Percentiles rank a stretch among this genome's conserved stretches.
phyloP scores from a whole-genome alignment of 192 early-diverging fungal species.

The Backusella morwellensis region DNA sequence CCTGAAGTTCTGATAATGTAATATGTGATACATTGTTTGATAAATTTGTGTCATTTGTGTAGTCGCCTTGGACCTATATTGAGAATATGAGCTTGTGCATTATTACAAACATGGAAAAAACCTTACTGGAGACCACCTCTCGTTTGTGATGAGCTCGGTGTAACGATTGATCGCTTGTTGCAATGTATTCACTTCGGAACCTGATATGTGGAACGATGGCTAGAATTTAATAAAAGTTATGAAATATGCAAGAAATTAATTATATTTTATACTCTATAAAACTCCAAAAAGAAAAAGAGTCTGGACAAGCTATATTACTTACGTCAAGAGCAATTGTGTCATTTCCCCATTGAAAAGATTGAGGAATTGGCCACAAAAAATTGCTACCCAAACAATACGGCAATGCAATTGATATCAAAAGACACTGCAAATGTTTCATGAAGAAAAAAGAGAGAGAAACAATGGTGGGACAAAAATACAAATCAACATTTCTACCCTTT shows the following conservation, averaged over 20 bases:
- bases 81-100: neutral
- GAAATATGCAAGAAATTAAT: neutral
- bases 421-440: slow-evolving; percentile 4
- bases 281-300: neutral
- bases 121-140: slow-evolving; percentile 34
- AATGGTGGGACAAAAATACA: neutral
- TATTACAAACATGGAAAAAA: neutral
- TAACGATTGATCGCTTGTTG: slow-evolving; percentile 31
- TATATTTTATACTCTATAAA: neutral
- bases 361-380: slow-evolving; percentile 19
- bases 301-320: neutral
- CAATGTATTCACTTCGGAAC: slow-evolving; percentile 11
- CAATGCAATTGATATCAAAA: slow-evolving; percentile 3
- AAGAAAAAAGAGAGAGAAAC: neutral
- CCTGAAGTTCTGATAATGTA: slow-evolving; percentile 26
- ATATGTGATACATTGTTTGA: neutral
- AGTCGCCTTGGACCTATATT: slow-evolving; percentile 19
- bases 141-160: slow-evolving; percentile 23
- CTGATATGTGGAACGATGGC: slow-evolving; percentile 27
- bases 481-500: neutral
- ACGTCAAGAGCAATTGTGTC: slow-evolving; percentile 11
- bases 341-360: slow-evolving; percentile 16
- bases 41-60: neutral
- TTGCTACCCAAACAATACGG: neutral
- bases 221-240: neutral